These are phyloP conservation scores for Starmera pachycereana DNA, from an alignment of 805 yeast genomes.

Conservation along the genomic window DNA sequence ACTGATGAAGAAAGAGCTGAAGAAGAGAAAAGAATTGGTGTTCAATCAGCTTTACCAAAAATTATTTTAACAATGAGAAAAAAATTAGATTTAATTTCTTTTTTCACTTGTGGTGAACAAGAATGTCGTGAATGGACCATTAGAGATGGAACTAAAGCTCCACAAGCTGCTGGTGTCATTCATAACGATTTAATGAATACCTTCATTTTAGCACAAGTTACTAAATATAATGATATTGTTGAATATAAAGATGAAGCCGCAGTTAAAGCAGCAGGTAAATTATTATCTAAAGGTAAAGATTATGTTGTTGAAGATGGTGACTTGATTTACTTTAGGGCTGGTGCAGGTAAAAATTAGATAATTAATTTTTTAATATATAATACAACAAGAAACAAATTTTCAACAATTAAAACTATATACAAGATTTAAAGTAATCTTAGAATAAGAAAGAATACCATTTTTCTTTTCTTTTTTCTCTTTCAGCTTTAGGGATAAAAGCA, in stretches of 20 bases:
- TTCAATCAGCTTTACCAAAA: conserved; percentile 74
- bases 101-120: conserved; percentile 92
- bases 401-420: neutral
- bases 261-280: conserved; percentile 82
- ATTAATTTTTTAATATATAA: too few species aligned
- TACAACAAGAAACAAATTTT: neutral
- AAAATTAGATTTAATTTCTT: conserved; percentile 78
- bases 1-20: conserved; percentile 72
- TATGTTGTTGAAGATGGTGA: conserved; percentile 95
- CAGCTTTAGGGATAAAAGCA: conserved; percentile 63
- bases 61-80: conserved; percentile 82
- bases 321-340: conserved; percentile 84
- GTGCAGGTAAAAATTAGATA: conserved; percentile 75
- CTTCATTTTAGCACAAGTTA: conserved; percentile 88
- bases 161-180: conserved; percentile 98
- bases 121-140: conserved; percentile 99
- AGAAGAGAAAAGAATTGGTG: conserved; percentile 65
- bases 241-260: conserved; percentile 74
- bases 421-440: neutral
- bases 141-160: conserved; percentile 85
- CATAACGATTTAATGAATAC: conserved; percentile 94
- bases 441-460: conserved; percentile 40
- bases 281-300: conserved; percentile 86
- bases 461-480: conserved; percentile 53
- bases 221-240: conserved; percentile 70